A percentile compares a stretch with the other conserved stretches of the same genome.
Evolutionary conservation across 805 yeast species (phyloP).

Genomic region (Pichia deserticola): DNA sequence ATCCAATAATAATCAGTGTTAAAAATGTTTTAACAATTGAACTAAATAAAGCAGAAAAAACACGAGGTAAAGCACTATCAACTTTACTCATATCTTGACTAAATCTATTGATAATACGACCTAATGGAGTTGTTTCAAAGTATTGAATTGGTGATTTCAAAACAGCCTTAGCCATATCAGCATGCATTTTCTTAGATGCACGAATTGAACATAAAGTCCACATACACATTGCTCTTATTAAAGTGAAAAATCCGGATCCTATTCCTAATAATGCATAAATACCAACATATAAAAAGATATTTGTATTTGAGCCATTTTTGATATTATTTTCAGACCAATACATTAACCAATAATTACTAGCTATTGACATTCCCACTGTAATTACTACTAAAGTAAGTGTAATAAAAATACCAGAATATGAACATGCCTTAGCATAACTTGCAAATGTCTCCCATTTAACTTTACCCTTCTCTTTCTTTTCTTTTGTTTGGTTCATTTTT

Average conservation of each 20-base stretch:
- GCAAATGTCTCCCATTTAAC: conserved; percentile 48
- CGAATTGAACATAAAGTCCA: conserved; percentile 45
- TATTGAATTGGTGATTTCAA: conserved; percentile 56
- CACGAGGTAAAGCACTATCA: conserved; percentile 50
- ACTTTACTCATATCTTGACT: conserved; percentile 53
- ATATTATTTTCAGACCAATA: conserved; percentile 57
- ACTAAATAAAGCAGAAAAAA: conserved; percentile 41
- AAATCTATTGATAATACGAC: conserved; percentile 58
- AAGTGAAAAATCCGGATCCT: conserved; percentile 40
- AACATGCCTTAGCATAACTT: conserved; percentile 55
- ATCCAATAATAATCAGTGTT: conserved; percentile 45
- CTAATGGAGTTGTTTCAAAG: conserved; percentile 64
- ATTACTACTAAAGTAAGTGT: conserved; percentile 29
- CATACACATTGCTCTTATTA: conserved; percentile 40
- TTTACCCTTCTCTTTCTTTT: conserved; percentile 51
- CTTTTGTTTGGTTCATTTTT: conserved; percentile 41
- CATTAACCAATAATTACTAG: conserved; percentile 58
- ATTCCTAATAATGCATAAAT: conserved; percentile 53
- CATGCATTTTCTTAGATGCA: conserved; percentile 51
- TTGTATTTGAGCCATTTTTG: conserved; percentile 34
- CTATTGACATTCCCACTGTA: conserved; percentile 26
- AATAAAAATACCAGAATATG: conserved; percentile 38
- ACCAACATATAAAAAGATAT: conserved; percentile 40
- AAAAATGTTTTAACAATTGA: conserved; percentile 38
- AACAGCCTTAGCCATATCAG: conserved; percentile 47